Evolutionary conservation across 2,329 filamentous ascomycete genomes (phyloP).

Genomic region (Coniochaeta prunicola): DNA sequence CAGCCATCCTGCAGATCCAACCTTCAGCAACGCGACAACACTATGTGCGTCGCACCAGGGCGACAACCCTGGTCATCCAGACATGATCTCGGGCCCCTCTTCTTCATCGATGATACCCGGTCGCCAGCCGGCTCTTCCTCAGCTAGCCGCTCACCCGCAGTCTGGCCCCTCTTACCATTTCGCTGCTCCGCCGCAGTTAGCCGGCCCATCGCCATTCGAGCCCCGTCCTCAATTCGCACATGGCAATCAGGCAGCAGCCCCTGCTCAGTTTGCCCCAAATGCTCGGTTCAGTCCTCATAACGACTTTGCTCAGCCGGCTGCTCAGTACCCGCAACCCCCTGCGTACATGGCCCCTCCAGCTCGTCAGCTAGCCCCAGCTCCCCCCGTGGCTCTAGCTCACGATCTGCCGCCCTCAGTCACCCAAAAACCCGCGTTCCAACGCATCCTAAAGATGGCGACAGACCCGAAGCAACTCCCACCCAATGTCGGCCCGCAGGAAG

Average conservation of each 20-base stretch:
- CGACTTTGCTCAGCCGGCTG: neutral
- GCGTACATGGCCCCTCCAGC: neutral
- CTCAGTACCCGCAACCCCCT: neutral
- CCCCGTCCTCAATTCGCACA: neutral
- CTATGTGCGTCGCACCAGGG: neutral
- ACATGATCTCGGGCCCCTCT: neutral
- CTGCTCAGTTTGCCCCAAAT: neutral
- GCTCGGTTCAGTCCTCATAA: neutral
- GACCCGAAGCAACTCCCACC: neutral
- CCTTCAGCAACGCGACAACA: neutral
- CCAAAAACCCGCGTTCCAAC: neutral
- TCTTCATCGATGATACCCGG: neutral
- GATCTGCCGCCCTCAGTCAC: neutral
- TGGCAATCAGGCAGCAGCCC: neutral
- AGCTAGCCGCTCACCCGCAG: neutral
- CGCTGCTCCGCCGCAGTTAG: neutral
- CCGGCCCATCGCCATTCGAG: neutral
- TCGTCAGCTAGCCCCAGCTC: neutral
- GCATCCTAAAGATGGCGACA: neutral
- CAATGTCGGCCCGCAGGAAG: neutral
- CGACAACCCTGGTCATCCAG: neutral
- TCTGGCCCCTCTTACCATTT: neutral
- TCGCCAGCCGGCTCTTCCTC: neutral
- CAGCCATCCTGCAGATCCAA: neutral
- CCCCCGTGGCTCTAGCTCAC: neutral